A percentile compares a stretch with the other conserved stretches of the same genome.
These are phyloP conservation scores for Grigorovia humatica DNA, from an alignment of 805 yeast genomes.

Conservation along the genomic window DNA sequence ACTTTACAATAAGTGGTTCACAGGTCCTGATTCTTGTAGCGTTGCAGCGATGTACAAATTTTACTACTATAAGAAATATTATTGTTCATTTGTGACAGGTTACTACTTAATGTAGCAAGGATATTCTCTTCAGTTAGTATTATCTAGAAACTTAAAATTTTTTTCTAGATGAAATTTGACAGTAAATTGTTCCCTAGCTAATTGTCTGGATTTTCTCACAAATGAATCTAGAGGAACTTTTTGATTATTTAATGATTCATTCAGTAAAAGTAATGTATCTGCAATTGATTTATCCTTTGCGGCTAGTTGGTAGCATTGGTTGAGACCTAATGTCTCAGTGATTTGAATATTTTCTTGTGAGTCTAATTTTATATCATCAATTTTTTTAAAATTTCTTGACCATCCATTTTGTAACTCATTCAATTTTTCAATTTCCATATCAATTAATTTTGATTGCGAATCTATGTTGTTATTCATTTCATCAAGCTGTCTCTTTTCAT, in stretches of 20 bases:
- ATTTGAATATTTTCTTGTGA: constrained; percentile 19
- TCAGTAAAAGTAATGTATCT: constrained; percentile 51
- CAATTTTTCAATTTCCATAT: background rate
- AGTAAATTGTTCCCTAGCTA: constrained; percentile 57
- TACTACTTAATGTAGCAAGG: too few species aligned
- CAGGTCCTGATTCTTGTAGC: too few species aligned
- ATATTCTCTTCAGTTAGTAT: background rate
- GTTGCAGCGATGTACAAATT: too few species aligned
- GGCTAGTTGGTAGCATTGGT: constrained; percentile 41
- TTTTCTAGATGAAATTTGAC: constrained; percentile 39
- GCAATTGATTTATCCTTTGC: constrained; percentile 62
- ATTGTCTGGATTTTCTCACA: constrained; percentile 35
- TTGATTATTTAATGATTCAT: constrained; percentile 13
- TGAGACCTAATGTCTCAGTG: constrained; percentile 43
- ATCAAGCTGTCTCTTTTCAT: constrained; percentile 7
- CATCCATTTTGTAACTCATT: constrained; percentile 6
- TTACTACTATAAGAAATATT: too few species aligned
- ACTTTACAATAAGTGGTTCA: too few species aligned
- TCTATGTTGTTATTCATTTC: background rate
- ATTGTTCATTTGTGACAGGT: background rate
- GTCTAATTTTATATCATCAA: background rate
- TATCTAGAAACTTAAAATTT: constrained; percentile 16
- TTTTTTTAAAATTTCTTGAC: background rate
- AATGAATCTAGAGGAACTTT: constrained; percentile 18
- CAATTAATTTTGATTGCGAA: background rate